These are phyloP conservation scores for Lagenidium giganteum DNA, from an alignment of 352 stramenopile genomes.

Conservation along the genomic window DNA sequence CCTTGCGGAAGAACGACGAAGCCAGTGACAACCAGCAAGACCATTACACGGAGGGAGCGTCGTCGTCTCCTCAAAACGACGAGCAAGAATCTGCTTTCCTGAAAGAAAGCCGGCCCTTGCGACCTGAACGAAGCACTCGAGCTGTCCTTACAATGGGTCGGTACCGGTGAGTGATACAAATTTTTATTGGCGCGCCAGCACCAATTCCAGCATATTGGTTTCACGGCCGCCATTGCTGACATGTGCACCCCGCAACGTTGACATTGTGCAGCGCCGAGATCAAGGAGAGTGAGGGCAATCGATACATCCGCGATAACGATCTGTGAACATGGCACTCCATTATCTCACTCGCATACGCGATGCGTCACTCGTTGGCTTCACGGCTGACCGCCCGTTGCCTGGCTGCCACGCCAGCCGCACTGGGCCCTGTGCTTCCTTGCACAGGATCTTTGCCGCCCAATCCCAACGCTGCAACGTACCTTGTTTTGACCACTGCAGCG, in stretches of 20 bases:
- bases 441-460: no score
- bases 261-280: constrained; percentile 68
- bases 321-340: no score
- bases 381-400: no score
- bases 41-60: no score
- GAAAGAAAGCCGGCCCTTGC: constrained; percentile 32
- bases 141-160: constrained; percentile 62
- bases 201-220: background rate
- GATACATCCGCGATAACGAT: constrained; percentile 72
- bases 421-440: no score
- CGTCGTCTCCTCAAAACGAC: no score
- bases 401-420: no score
- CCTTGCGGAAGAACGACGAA: constrained; percentile 36
- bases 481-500: background rate
- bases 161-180: constrained; percentile 63
- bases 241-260: no score
- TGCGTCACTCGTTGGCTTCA: no score
- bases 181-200: no score
- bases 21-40: constrained; percentile 33
- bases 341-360: background rate
- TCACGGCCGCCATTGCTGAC: background rate
- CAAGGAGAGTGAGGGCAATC: constrained; percentile 75
- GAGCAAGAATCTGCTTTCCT: constrained; percentile 19
- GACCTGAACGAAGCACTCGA: constrained; percentile 39
- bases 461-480: background rate